These are phyloP conservation scores for Hyphopichia wangnamkhiaoensis DNA, from an alignment of 1,139 yeast species.

Conservation along the genomic window DNA sequence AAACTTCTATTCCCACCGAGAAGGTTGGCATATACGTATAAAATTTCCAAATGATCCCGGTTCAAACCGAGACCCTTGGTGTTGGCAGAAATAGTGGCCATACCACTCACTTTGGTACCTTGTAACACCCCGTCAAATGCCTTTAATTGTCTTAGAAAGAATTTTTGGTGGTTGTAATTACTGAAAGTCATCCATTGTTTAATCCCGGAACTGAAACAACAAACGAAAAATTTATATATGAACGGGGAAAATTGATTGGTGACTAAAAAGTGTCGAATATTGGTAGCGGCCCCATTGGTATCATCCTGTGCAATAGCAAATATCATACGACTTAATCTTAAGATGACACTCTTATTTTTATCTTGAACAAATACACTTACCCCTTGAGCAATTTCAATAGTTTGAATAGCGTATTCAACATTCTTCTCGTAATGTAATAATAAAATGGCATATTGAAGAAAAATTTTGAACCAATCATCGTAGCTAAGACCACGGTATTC, in stretches of 20 bases:
- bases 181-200: conserved; percentile 62
- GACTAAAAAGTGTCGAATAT: conserved; percentile 63
- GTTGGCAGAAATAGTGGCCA: conserved; percentile 64
- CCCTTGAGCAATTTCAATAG: conserved; percentile 71
- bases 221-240: conserved; percentile 64
- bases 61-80: conserved; percentile 29
- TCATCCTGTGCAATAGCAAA: conserved; percentile 61
- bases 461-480: conserved; percentile 81
- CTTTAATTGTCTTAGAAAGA: conserved; percentile 82
- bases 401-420: conserved; percentile 62
- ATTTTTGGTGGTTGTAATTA: conserved; percentile 84
- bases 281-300: conserved; percentile 45
- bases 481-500: conserved; percentile 76
- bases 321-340: conserved; percentile 65
- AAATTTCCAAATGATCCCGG: conserved; percentile 66
- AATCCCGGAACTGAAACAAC: conserved; percentile 65
- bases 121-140: conserved; percentile 74
- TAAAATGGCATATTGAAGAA: conserved; percentile 73
- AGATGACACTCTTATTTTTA: conserved; percentile 51
- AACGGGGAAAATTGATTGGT: conserved; percentile 76
- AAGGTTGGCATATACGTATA: conserved; percentile 76
- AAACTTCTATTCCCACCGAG: conserved; percentile 83
- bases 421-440: conserved; percentile 63
- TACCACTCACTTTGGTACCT: conserved; percentile 62
- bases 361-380: conserved; percentile 77